phyloP scores from a whole-genome alignment of 2,329 filamentous ascomycete genomes.

The Cladosporium velox region DNA sequence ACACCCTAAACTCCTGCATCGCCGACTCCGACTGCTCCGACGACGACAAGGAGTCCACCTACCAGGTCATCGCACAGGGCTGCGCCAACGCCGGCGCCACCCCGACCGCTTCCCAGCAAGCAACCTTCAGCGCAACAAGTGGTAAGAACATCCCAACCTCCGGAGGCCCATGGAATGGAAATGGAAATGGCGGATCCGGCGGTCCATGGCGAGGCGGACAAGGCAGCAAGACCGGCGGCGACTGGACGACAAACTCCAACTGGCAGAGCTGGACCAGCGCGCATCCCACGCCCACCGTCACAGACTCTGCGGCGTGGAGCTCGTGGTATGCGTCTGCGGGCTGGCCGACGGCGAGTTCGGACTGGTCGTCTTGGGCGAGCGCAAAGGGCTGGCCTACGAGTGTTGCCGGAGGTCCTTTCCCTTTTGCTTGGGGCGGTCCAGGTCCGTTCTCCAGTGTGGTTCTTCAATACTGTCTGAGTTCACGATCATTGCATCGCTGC shows the following conservation, averaged over 20 bases:
- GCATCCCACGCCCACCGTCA: slow-evolving; percentile 13
- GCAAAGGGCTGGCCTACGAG: slow-evolving; percentile 23
- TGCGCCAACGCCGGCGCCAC: slow-evolving; percentile 34
- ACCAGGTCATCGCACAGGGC: slow-evolving; percentile 32
- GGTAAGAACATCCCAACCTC: slow-evolving; percentile 21
- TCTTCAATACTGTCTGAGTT: slow-evolving; percentile 7
- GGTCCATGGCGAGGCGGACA: slow-evolving; percentile 12
- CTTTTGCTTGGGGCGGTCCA: slow-evolving; percentile 21
- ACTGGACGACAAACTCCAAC: slow-evolving; percentile 18
- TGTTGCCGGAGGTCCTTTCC: slow-evolving; percentile 17
- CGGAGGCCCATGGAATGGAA: background rate
- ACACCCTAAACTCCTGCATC: slow-evolving; percentile 31
- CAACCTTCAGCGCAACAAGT: slow-evolving; percentile 31
- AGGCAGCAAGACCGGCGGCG: slow-evolving; percentile 4
- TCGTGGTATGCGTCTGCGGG: slow-evolving; percentile 16
- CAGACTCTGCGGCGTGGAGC: slow-evolving; percentile 19
- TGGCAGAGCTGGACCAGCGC: slow-evolving; percentile 19
- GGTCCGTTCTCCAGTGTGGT: slow-evolving; percentile 20
- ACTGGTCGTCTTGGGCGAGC: slow-evolving; percentile 29
- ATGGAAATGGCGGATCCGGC: background rate
- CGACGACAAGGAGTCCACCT: slow-evolving; percentile 30
- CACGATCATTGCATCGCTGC: background rate
- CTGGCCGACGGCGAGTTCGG: slow-evolving; percentile 27
- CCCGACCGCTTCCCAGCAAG: slow-evolving; percentile 29
- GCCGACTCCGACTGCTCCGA: slow-evolving; percentile 27